Evolutionary conservation across 345 rosid species (phyloP), one percentile per base, ranked within the genome.

Genomic region (Nasturtium officinale): DNA sequence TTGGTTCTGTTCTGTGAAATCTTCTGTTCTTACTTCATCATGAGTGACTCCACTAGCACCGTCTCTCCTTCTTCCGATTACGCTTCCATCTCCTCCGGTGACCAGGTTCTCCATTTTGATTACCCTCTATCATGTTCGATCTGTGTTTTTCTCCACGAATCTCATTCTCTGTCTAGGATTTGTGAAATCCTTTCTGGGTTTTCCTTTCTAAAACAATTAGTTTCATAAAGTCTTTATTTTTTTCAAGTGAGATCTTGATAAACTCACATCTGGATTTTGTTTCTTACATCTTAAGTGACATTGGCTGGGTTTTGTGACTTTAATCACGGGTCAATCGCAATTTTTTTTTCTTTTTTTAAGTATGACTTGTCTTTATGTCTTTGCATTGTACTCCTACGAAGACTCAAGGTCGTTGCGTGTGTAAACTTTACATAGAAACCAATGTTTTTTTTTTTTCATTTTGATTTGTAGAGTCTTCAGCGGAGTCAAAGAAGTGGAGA

Each of bases 41-140:
- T 94, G 97, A 85, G 81, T 82, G 96, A 85, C 76, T 90, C 92
- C 32, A 87, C 77, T 11, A 89, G 66, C 17, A 61, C 85, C 72
- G 83, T 89, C 69, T 83, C 91, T 71, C 77, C 77, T 77, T 82
- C 80, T 73, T 82, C 83, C 57, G 92, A 82, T 45, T 78, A 84
- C 74, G 84, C 88, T 52, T 87, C 98, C 81, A 45, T 78, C 77
- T 71, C 82, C 78, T 70, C 86, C 77, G 81, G 74, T 53, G 91
- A 87, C 73, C 90, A 85, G 97, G 98, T 90, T 46, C 7, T 25
- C 71, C 37, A 37, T 43, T 43, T 50, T n/a, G n/a, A 20, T 26
- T 8, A 26, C 9, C 47, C 63, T 37, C 13, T 13, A 43, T 28
- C 5, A 0, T 4, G 0, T 18, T 76, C 59, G 52, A 69, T 69